These are phyloP conservation scores for Metarhizium robertsii DNA, from an alignment of 2,329 filamentous ascomycete species.

Conservation along the genomic window DNA sequence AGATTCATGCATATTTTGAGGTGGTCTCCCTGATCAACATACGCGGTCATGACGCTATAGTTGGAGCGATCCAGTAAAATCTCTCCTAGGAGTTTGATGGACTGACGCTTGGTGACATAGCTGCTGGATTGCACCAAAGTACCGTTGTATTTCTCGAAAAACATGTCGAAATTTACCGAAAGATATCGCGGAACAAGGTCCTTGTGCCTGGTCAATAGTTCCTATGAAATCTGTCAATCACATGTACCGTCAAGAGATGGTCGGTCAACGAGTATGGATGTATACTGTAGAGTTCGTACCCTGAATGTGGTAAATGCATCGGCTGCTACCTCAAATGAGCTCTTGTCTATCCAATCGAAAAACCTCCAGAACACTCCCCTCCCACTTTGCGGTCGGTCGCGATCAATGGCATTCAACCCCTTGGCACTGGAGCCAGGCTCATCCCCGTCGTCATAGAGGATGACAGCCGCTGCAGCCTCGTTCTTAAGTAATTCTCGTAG, in stretches of 20 bases:
- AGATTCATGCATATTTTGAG: conserved; percentile 98
- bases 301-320: conserved; percentile 97
- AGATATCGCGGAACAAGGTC: conserved; percentile 81
- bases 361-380: conserved; percentile 92
- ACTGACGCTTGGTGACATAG: conserved; percentile 97
- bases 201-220: conserved; percentile 92
- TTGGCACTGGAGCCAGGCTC: conserved; percentile 62
- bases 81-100: conserved; percentile 93
- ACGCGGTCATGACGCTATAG: conserved; percentile 96
- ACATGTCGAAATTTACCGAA: conserved; percentile 80
- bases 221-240: conserved; percentile 38
- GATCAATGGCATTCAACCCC: conserved; percentile 68
- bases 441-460: conserved; percentile 83
- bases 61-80: conserved; percentile 91
- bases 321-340: conserved; percentile 91
- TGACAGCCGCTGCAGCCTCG: conserved; percentile 81
- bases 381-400: conserved; percentile 65
- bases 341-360: conserved; percentile 94
- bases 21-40: conserved; percentile 90
- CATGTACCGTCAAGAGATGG: neutral
- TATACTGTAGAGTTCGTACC: conserved; percentile 38
- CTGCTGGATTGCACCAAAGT: conserved; percentile 83
- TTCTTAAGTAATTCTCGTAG: conserved; percentile 82
- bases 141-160: conserved; percentile 86
- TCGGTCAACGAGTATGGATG: neutral